Evolutionary conservation across 1,284 basidiomycete genomes (phyloP), one percentile per base, ranked within the genome.

Genomic region (Dichomitus squalens): DNA sequence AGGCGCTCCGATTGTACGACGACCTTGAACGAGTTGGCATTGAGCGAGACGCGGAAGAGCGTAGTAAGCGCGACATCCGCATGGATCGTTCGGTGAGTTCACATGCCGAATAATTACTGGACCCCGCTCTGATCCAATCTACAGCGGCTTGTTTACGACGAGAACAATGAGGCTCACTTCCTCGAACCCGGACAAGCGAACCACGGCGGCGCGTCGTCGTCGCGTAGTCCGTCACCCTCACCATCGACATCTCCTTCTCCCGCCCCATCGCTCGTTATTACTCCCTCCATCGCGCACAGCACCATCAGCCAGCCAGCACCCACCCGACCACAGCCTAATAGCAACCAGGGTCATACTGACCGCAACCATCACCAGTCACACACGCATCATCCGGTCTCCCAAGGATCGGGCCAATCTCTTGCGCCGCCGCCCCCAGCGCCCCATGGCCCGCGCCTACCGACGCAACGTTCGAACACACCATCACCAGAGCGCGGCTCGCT

Each of bases 11-110:
- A 31, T 74, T 82, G 58, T 79, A 83, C 64, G 86, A 91, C 8
- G 90, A 93, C 65, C 72, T 91, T 31, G 80, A 86, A 57, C 77
- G 85, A 21, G 76, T 92, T 11, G 87, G 83, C 8, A 70, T 82
- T 23, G 88, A 90, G 68, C 78, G 82, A 49, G 79, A 80, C 58
- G 77, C 81, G 3, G 80, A 88, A 63, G 83, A 87, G 57, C 74
- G 83, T 52, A 90, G 88, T 67, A 77, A 74, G 64, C 80, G 75
- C 56, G 86, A 89, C 47, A 74, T 74, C 2, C 75, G 77, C 53
- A 79, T 86, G 71, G 82, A 85, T 68, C 75, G 79, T 55, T 77
- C 77, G 65, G 87, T 88, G 64, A 55, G 80, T 38, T 48, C 5
- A 29, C 8, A 11, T 20, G 12, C 11, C n/a, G 11, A 20, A n/a